Base-by-base conservation (phyloP, 2,329 filamentous ascomycete genomes). In the Penicillium palitans region DNA sequence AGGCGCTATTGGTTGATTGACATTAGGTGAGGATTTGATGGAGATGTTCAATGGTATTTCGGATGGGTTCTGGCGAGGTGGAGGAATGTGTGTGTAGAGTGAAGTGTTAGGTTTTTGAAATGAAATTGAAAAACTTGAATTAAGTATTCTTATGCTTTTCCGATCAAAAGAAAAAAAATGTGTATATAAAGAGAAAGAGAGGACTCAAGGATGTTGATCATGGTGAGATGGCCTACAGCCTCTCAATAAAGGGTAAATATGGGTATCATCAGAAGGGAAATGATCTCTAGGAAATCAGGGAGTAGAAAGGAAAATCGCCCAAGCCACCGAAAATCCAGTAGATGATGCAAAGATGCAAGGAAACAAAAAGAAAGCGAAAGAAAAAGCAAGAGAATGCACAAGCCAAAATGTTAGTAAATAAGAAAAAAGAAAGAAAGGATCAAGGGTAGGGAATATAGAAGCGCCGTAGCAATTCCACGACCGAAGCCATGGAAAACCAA, bases 201-300 rank as follows among this genome's bases (percentile, higher is more conserved):
- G 19, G 31, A 46, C 40, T 42, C 50, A 35, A 47, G 45, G 40
- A 49, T 59, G 25, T 58, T 52, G 37, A 52, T 59, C 51, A 42
- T 41, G 50, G 27, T 52, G 54, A 57, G 55, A 49, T 52, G 49
- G 54, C 48, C 41, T 56, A 27, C 21, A 57, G 58, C 52, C 48
- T 29, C 52, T 59, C 35, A 42, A 19, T 31, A 42, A 56, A 59
- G 48, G 49, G 48, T 61, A 59, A 66, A 63, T 65, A 62, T 68
- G 69, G 69, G 69, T 71, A 72, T 72, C 67, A 70, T 70, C 58
- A 66, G 64, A 67, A 67, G 46, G 51, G 50, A 47, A 54, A 27
- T 54, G 50, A 58, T 54, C 37, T 54, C 44, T 52, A 39, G 44
- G 25, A 52, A 58, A 58, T 35, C 55, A 24, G 42, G 29, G 59